Percentiles rank a stretch among this genome's conserved stretches.
Conservation (phyloP, 495 filamentous ascomycete genomes). For the Talaromyces wortmannii region DNA sequence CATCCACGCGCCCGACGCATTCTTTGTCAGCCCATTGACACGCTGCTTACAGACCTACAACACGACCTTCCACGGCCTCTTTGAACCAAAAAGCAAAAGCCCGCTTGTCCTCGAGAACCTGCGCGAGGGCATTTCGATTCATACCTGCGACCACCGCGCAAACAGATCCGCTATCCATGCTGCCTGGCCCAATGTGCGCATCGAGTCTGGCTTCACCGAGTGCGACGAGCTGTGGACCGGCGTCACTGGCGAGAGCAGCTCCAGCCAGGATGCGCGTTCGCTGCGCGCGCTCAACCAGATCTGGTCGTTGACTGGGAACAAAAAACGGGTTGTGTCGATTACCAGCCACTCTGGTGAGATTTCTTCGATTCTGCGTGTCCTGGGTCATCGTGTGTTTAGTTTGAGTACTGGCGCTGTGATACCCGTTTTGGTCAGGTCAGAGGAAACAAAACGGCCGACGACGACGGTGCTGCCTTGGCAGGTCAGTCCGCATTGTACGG, state of each 20-base stretch:
- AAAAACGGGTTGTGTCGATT: constrained; percentile 53
- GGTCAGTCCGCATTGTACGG: constrained; percentile 41
- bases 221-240: constrained; percentile 56
- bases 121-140: constrained; percentile 64
- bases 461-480: constrained; percentile 32
- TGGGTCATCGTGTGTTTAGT: constrained; percentile 55
- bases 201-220: constrained; percentile 60
- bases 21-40: constrained; percentile 63
- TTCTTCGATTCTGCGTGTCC: constrained; percentile 43
- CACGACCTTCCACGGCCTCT: constrained; percentile 51
- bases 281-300: constrained; percentile 54
- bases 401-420: constrained; percentile 64
- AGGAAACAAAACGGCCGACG: constrained; percentile 15
- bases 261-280: constrained; percentile 48
- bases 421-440: constrained; percentile 56
- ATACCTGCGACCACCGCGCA: constrained; percentile 73
- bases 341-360: constrained; percentile 68
- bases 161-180: constrained; percentile 47
- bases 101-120: constrained; percentile 65
- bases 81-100: constrained; percentile 39
- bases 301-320: constrained; percentile 38
- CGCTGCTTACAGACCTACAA: constrained; percentile 61
- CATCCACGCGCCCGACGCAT: constrained; percentile 57
- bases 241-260: constrained; percentile 43
- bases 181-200: constrained; percentile 49